These are phyloP conservation scores for Hanseniaspora valbyensis DNA, from an alignment of 805 yeast species.

Conservation along the genomic window DNA sequence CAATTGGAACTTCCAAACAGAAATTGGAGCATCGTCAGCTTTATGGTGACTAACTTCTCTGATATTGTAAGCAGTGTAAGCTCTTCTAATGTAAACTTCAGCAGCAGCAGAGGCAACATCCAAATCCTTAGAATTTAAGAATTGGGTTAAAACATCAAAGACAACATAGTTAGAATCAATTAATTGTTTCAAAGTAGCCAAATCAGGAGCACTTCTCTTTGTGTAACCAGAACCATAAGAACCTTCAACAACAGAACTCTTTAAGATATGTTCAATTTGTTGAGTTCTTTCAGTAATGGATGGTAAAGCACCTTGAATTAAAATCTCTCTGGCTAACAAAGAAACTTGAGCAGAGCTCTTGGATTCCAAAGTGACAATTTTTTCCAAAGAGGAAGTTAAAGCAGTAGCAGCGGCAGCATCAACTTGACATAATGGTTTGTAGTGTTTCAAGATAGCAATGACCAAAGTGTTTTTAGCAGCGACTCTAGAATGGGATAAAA, in stretches of 20 bases:
- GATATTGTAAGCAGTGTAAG: conserved; percentile 90
- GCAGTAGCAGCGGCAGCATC: conserved; percentile 56
- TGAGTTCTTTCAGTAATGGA: conserved; percentile 92
- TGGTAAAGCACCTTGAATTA: conserved; percentile 94
- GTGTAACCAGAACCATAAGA: conserved; percentile 75
- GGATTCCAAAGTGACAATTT: conserved; percentile 77
- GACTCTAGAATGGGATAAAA: conserved; percentile 84
- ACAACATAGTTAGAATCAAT: conserved; percentile 94
- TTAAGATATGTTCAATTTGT: conserved; percentile 90
- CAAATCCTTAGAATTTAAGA: conserved; percentile 69
- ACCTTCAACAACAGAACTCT: conserved; percentile 80
- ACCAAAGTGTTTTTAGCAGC: conserved; percentile 86
- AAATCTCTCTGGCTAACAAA: conserved; percentile 86
- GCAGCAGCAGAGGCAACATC: conserved; percentile 93
- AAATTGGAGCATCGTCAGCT: conserved; percentile 49
- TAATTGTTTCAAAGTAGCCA: conserved; percentile 72
- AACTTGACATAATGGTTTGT: conserved; percentile 67
- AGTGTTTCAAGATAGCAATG: conserved; percentile 70
- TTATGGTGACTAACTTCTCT: conserved; percentile 58
- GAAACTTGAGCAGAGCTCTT: conserved; percentile 89
- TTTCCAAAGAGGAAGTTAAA: conserved; percentile 61
- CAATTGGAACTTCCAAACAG: conserved; percentile 81
- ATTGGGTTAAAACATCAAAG: conserved; percentile 89
- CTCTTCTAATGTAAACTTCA: conserved; percentile 91
- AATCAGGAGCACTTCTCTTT: conserved; percentile 70